Evolutionary conservation across 2,329 filamentous ascomycete species (phyloP), one percentile per base, ranked within the genome.

Genomic region (Claviceps sp.): DNA sequence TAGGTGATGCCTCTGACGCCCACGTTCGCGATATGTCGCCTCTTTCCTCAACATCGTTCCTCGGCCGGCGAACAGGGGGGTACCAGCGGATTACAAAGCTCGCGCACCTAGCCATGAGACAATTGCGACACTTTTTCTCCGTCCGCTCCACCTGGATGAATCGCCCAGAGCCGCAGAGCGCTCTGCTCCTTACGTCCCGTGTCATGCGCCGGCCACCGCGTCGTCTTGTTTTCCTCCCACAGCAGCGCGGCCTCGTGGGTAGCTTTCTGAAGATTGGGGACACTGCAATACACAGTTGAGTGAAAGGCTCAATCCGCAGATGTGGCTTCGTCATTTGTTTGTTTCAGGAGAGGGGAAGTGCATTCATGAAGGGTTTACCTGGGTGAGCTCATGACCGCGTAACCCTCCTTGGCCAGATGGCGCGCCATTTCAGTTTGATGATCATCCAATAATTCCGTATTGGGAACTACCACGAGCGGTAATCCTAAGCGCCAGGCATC

Each of bases 391-490:
- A 83, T 76, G n/a, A 90, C 74, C 2, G 88, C 81, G 68, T 94
- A 95, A 24, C 85, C 84, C 58, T 88, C 80, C 24, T 74, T 70
- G 37, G 85, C 79, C 52, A 97, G 76, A 58, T 87, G 83, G 48
- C 82, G 74, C 0, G 91, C 91, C 51, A 98, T 77, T 65, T 97
- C 89, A 19, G 81, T 77, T 68, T 98, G 93, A 64, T 98, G 93
- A 61, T 98, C 91, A 62, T 94, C 83, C 60, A 95, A 77, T 0
- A 98, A 77, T 6, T 74, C 73, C 1, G 81, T 76, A 65, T 98
- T 98, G 2, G 91, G 87, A 2, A 98, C 89, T 1, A 95, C 88
- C 48, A 98, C 77, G n/a, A 97, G 72, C 2, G 87, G 84, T 0
- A 89, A 72, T 14, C 81, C 78, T 50, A 86, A 72, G 44, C 87